Base-by-base conservation (phyloP, 2,329 filamentous ascomycete species). In the Pseudogymnoascus sp. region DNA sequence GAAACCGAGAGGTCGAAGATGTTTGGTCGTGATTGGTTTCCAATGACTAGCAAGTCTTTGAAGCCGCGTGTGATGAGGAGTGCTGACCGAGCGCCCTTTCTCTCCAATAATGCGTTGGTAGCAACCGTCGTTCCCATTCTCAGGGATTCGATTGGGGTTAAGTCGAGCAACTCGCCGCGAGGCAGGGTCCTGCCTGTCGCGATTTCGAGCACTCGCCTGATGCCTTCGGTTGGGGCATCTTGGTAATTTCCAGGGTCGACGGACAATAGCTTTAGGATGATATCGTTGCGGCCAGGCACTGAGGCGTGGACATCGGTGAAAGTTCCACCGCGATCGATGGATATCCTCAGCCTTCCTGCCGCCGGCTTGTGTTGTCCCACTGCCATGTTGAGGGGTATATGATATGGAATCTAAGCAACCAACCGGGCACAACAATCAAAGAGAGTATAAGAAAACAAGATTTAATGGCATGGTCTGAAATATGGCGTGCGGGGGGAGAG, bases 81-180 rank as follows among this genome's bases (percentile, higher is more conserved):
- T 1, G 86, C 88, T 69, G 88, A 88, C 62, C 79, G 81, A 71
- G 89, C 87, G 15, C 88, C 88, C 71, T 91, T 91, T 21, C 87
- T 76, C 69, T 90, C 87, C 1, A 91, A 76, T n/a, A 91, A 74
- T 0, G 88, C 88, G 75, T 91, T 91, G 0, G 88, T 91, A 0
- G 88, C 88, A 6, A 91, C 86, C 0, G 88, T 91, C 1, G 88
- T 91, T 13, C 88, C 88, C 82, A 91, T 90, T 7, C 88, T 82
- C 70, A 90, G 90, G 62, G 83, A 87, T 71, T 87, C 86, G 72
- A 87, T 83, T 69, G 82, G 77, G 33, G 81, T 82, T 1, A 84
- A 88, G 72, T 88, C 85, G 6, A 88, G 75, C 2, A 83, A 77
- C 69, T 85, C 75, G 13, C 84, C 85, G 59, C 86, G 79, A 4